Percentiles rank a stretch among this genome's conserved stretches.
Conservation (phyloP, 768 basidiomycete species). For the Boletus huronensis region DNA sequence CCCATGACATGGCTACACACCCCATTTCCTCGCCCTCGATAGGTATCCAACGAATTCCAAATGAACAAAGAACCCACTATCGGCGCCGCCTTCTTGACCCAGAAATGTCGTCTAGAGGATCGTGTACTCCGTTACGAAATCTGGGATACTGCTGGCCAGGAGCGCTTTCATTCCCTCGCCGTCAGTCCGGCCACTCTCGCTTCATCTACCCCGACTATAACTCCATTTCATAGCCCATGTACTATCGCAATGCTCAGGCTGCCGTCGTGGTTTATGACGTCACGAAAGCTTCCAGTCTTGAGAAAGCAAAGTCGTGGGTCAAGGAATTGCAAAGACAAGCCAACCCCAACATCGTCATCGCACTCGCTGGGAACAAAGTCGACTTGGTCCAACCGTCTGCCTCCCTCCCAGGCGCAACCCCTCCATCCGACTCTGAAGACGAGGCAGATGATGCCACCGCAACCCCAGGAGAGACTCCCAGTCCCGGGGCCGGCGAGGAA, state of each 20-base stretch:
- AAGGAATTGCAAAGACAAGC: slow-evolving; percentile 99
- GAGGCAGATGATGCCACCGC: slow-evolving; percentile 92
- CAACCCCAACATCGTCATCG: slow-evolving; percentile 98
- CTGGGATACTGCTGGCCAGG: slow-evolving; percentile 95
- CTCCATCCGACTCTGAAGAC: slow-evolving; percentile 72
- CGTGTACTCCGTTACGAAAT: slow-evolving; percentile 92
- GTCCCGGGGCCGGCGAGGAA: slow-evolving; percentile 55
- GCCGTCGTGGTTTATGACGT: slow-evolving; percentile 99
- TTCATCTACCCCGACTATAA: slow-evolving; percentile 6
- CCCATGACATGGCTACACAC: slow-evolving; percentile 1
- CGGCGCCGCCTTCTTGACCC: slow-evolving; percentile 92
- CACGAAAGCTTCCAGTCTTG: slow-evolving; percentile 91
- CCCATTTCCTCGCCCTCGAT: background rate
- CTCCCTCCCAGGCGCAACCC: slow-evolving; percentile 44
- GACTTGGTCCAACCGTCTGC: slow-evolving; percentile 75
- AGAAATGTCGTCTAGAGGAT: slow-evolving; percentile 94
- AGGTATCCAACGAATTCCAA: slow-evolving; percentile 98
- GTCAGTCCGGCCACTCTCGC: slow-evolving; percentile 42
- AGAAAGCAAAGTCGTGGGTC: slow-evolving; percentile 99
- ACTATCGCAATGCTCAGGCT: slow-evolving; percentile 96
- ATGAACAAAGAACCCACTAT: slow-evolving; percentile 99
- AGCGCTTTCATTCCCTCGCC: slow-evolving; percentile 96
- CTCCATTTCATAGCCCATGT: slow-evolving; percentile 73
- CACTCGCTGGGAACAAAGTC: slow-evolving; percentile 96
- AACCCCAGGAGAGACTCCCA: slow-evolving; percentile 68